phyloP scores from a whole-genome alignment of 108 stramenopile species.

The Epithemia pelagica region DNA sequence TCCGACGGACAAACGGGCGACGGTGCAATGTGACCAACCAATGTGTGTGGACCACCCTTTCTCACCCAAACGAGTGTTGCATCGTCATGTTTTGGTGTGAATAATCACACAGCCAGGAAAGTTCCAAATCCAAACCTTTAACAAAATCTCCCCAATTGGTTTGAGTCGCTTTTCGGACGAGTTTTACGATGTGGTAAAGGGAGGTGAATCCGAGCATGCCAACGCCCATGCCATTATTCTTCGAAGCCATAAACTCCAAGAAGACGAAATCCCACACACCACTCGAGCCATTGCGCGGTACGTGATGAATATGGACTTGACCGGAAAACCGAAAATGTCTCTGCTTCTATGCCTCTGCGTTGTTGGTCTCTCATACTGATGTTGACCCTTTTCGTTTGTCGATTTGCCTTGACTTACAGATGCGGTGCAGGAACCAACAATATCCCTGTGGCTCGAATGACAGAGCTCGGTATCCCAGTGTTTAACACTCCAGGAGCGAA shows the following conservation, averaged over 20 bases:
- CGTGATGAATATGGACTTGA: background rate
- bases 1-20: too few relatives aligned
- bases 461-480: slow-evolving; percentile 91
- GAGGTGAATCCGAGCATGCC: slow-evolving; percentile 24
- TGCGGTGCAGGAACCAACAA: slow-evolving; percentile 96
- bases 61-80: too few relatives aligned
- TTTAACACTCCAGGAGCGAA: slow-evolving; percentile 97
- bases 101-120: slow-evolving; percentile 39
- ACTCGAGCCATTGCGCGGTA: slow-evolving; percentile 82
- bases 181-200: slow-evolving; percentile 54
- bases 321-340: too few relatives aligned
- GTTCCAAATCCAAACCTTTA: slow-evolving; percentile 89
- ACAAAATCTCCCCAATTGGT: slow-evolving; percentile 85
- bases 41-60: too few relatives aligned
- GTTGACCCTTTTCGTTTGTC: too few relatives aligned
- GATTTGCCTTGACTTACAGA: slow-evolving; percentile 30
- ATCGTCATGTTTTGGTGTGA: background rate
- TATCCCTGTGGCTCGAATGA: slow-evolving; percentile 87
- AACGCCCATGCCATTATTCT: slow-evolving; percentile 78
- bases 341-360: background rate
- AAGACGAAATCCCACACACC: slow-evolving; percentile 74
- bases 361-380: too few relatives aligned
- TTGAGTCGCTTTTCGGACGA: slow-evolving; percentile 52
- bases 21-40: too few relatives aligned
- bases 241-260: slow-evolving; percentile 83